Evolutionary conservation across 2,329 filamentous ascomycete genomes (phyloP).

Genomic region (Hymenotorrendiella dingleyae): DNA sequence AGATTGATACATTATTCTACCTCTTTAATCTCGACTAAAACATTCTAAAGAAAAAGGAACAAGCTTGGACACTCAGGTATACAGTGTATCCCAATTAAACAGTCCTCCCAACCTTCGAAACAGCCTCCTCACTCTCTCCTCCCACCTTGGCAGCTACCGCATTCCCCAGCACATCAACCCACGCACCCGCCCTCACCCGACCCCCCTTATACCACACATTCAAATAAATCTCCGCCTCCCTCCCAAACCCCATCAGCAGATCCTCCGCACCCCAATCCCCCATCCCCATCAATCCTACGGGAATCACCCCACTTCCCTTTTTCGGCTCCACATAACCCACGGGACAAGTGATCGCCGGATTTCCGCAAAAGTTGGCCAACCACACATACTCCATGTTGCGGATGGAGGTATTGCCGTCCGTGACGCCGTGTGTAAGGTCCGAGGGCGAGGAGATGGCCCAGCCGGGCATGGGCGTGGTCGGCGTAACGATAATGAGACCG

Average conservation of each 20-base stretch:
- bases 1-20: too few species aligned
- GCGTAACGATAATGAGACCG: slow-evolving; percentile 71
- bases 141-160: slow-evolving; percentile 20
- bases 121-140: not conserved
- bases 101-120: not conserved
- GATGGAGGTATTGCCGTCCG: slow-evolving; percentile 67
- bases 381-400: slow-evolving; percentile 80
- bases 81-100: too few species aligned
- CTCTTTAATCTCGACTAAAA: too few species aligned
- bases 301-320: slow-evolving; percentile 43
- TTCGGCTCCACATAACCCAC: slow-evolving; percentile 57
- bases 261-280: slow-evolving; percentile 64
- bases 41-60: too few species aligned
- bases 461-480: slow-evolving; percentile 69
- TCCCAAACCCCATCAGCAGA: slow-evolving; percentile 53
- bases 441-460: slow-evolving; percentile 55
- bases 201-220: slow-evolving; percentile 43
- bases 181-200: slow-evolving; percentile 45
- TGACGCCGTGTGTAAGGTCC: slow-evolving; percentile 65
- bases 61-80: too few species aligned
- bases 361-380: slow-evolving; percentile 76
- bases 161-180: slow-evolving; percentile 50
- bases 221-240: slow-evolving; percentile 50
- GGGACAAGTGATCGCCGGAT: slow-evolving; percentile 68
- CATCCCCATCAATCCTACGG: slow-evolving; percentile 57